Base-by-base conservation (phyloP, 768 basidiomycete genomes). In the Calocybe gangraenosa region DNA sequence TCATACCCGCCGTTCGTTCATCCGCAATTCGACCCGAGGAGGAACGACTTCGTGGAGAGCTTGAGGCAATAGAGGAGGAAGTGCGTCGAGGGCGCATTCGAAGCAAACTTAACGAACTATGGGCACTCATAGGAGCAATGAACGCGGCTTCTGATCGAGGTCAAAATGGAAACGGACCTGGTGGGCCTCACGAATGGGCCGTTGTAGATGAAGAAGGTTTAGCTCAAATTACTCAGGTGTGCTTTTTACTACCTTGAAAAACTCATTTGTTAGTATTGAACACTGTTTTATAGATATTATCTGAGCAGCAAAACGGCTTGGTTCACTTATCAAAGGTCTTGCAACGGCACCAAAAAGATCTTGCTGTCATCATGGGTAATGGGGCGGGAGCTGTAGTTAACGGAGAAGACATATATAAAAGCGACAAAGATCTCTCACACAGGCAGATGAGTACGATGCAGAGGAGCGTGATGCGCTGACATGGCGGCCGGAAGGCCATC, bases 151-250 rank as follows among this genome's bases (percentile, higher is more conserved):
- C 74, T 53, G 81, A 84, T 55, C 63, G 71, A 33, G 74, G 70
- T 37, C 71, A 74, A 49, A 63, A 58, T 17, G 65, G 62, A 22
- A 55, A 57, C 10, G 73, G 71, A 13, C 72, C 70, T 1, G 62
- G 48, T 37, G 61, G 59, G 20, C 47, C 35, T 2, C 71, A 74
- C 7, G 85, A 82, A 54, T 91, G 88, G 88, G 76, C 81, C 0
- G 87, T 92, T n/a, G 85, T 87, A 2, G 91, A 93, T 59, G 87
- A 89, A 56, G 87, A 90, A 1, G 90, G 90, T 1, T 65, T 93
- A 44, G 70, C 78, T 37, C 81, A 87, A 60, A 81, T 93, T 44
- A 70, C 82, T 3, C 82, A 86, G 75, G 87, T 87, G 47, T 58
- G 44, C 37, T 37, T 36, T 47, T 40, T 54, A 39, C 38, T n/a